Evolutionary conservation across 1,284 basidiomycete genomes (phyloP).

Genomic region (Apiotrichum laibachii): DNA sequence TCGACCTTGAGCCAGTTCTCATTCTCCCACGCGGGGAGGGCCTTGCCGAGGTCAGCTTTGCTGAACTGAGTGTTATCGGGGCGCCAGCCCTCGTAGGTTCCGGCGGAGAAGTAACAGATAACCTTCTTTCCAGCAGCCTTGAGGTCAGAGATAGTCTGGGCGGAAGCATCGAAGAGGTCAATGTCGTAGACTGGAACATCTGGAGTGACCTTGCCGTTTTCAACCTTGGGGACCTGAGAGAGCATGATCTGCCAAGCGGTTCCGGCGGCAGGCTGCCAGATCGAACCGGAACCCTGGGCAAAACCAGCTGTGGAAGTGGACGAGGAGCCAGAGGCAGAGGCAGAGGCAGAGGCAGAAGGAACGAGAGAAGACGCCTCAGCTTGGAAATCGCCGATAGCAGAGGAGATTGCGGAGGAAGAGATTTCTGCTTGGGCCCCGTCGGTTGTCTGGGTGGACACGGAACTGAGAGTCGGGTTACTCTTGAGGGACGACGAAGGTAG

Average conservation of each 20-base stretch:
- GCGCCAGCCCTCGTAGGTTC: constrained; percentile 34
- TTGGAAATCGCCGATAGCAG: no score
- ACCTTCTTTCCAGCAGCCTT: constrained; percentile 40
- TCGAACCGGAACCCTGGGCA: background rate
- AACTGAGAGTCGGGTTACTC: no score
- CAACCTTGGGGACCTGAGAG: background rate
- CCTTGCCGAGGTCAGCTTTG: constrained; percentile 5
- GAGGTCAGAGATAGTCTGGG: constrained; percentile 6
- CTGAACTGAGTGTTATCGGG: constrained; percentile 1
- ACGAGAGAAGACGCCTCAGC: background rate
- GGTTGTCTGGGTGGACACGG: no score
- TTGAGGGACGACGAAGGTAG: no score
- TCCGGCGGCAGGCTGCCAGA: constrained; percentile 4
- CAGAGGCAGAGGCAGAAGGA: background rate
- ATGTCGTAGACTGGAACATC: constrained; percentile 12
- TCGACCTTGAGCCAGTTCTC: constrained; percentile 14
- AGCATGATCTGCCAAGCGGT: constrained; percentile 15
- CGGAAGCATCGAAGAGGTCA: constrained; percentile 10
- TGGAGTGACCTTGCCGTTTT: background rate
- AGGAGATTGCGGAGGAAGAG: no score
- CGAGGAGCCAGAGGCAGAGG: background rate
- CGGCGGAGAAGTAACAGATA: constrained; percentile 48
- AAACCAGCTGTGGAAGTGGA: background rate
- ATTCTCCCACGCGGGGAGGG: constrained; percentile 7
- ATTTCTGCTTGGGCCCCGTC: no score